A percentile compares a stretch with the other conserved stretches of the same genome.
Conservation (phyloP, 257 asterid species). For the Solanum sejunctum region DNA sequence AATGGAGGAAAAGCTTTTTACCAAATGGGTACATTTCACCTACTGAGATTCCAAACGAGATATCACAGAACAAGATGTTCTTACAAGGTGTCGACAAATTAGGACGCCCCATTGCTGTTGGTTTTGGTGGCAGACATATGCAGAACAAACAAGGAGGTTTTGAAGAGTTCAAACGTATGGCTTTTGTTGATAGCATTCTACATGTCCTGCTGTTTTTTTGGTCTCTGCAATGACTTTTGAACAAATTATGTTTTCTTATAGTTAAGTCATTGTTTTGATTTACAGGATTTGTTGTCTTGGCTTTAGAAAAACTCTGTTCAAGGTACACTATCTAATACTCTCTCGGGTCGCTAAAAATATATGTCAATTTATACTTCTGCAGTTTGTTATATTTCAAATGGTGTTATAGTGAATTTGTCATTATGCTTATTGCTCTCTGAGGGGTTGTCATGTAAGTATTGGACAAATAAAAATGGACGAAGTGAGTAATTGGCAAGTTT, state of each 20-base stretch:
- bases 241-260: not conserved
- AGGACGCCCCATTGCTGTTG: constrained; percentile 59
- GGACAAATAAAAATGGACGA: not conserved
- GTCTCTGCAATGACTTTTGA: not conserved
- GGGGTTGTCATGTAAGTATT: not conserved
- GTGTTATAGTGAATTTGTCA: not conserved
- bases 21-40: constrained; percentile 43
- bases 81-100: constrained; percentile 61
- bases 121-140: constrained; percentile 45
- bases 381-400: not conserved
- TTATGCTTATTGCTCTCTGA: not conserved
- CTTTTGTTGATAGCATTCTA: not conserved
- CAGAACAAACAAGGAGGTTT: constrained; percentile 33
- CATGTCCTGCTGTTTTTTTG: not conserved
- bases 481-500: not conserved
- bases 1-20: constrained; percentile 47
- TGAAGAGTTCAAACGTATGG: constrained; percentile 65
- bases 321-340: constrained; percentile 25
- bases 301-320: constrained; percentile 48
- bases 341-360: not conserved
- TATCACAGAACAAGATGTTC: constrained; percentile 56
- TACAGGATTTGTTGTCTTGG: constrained; percentile 59
- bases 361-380: not conserved
- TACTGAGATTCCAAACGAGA: constrained; percentile 35
- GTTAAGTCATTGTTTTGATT: not conserved